Conservation (phyloP, 2,329 filamentous ascomycete species). For the Hypoxylon sp. region DNA sequence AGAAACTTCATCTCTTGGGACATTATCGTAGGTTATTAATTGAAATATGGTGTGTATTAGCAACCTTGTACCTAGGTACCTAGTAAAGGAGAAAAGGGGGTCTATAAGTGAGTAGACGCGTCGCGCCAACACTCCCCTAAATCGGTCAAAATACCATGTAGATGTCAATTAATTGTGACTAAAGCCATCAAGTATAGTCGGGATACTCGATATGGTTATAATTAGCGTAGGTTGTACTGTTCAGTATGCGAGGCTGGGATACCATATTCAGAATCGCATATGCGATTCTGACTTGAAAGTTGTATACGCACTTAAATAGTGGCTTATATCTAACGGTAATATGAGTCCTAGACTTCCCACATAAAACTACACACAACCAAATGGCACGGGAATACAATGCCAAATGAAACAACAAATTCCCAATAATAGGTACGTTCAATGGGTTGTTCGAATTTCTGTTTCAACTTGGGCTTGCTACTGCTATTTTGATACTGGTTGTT, state of each 20-base stretch:
- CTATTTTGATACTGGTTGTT: background rate
- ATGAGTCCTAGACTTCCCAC: constrained; percentile 2
- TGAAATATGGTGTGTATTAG: background rate
- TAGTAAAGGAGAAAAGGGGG: background rate
- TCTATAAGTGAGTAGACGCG: background rate
- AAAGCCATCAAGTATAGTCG: background rate
- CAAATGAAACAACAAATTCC: constrained; percentile 37
- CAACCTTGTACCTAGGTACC: background rate
- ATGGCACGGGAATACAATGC: constrained; percentile 25
- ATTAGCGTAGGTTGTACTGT: constrained; percentile 2
- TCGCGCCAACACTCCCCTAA: background rate
- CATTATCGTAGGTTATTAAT: background rate
- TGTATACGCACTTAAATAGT: constrained; percentile 12
- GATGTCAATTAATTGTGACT: background rate
- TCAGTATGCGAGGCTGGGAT: constrained; percentile 27
- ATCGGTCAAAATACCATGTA: constrained; percentile 1
- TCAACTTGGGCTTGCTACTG: constrained; percentile 8
- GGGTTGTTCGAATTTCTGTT: constrained; percentile 12
- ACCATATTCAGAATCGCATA: constrained; percentile 40
- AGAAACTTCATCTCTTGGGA: background rate
- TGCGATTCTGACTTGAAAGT: constrained; percentile 36
- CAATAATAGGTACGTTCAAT: constrained; percentile 33
- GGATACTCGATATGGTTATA: constrained; percentile 32
- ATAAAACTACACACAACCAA: constrained; percentile 1
- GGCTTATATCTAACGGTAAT: background rate